Conservation (phyloP, 176 grass and related monocot genomes). For the Aegilops umbellulata region DNA sequence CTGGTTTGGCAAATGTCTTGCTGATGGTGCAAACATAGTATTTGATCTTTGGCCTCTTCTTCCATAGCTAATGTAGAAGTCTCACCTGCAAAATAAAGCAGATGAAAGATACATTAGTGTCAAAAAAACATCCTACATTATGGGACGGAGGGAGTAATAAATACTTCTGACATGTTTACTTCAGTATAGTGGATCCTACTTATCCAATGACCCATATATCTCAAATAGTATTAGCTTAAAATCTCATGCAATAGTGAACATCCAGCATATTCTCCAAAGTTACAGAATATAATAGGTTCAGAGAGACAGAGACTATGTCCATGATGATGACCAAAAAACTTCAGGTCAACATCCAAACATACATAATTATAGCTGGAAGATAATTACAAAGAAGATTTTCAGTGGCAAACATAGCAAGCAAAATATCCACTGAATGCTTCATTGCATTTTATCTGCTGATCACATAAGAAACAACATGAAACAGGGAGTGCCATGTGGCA, state of each 20-base stretch:
- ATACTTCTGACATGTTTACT: background rate
- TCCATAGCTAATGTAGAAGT: background rate
- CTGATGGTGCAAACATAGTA: too few species aligned
- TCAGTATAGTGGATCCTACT: background rate
- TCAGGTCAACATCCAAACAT: too few species aligned
- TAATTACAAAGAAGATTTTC: too few species aligned
- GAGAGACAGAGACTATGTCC: background rate
- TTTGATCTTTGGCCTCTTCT: too few species aligned
- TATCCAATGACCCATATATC: background rate
- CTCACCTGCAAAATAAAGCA: constrained; percentile 28
- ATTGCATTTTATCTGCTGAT: too few species aligned
- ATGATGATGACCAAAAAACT: background rate
- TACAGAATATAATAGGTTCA: background rate
- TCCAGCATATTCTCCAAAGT: background rate
- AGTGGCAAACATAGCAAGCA: too few species aligned
- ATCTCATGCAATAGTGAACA: background rate
- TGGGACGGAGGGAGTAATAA: background rate
- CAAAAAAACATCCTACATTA: too few species aligned
- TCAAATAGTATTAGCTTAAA: background rate
- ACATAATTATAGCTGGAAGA: too few species aligned
- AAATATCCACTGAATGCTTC: too few species aligned
- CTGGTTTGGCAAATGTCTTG: too few species aligned
- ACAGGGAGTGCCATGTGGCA: too few species aligned
- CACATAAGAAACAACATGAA: too few species aligned
- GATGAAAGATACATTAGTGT: background rate